Percentiles rank a stretch among this genome's conserved stretches.
These are phyloP conservation scores for Hyaloscypha hepaticicola DNA, from an alignment of 495 filamentous ascomycete species.

Conservation along the genomic window DNA sequence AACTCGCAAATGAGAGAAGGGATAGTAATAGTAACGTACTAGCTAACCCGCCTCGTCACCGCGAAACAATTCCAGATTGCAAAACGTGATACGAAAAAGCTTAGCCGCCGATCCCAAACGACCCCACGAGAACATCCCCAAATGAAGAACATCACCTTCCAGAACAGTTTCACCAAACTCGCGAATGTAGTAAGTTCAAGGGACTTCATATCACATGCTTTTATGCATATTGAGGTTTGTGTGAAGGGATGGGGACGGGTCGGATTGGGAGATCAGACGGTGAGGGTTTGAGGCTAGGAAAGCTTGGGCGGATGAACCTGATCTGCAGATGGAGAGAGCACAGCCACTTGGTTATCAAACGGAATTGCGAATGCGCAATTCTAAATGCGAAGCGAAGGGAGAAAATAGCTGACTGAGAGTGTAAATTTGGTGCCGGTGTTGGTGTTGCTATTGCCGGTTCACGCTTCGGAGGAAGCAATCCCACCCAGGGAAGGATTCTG, in stretches of 20 bases:
- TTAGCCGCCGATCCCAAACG: neutral
- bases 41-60: neutral
- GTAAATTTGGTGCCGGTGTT: too few relatives aligned
- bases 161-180: neutral
- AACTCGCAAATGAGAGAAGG: neutral
- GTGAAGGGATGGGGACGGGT: neutral
- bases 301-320: too few relatives aligned
- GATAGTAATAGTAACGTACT: too few relatives aligned
- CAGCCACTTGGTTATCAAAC: constrained; percentile 1
- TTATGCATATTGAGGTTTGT: neutral
- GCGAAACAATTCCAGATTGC: neutral
- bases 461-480: too few relatives aligned
- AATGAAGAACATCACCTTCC: neutral
- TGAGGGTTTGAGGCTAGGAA: constrained; percentile 1
- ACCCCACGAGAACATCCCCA: neutral
- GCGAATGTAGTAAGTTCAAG: neutral
- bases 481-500: too few relatives aligned
- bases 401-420: too few relatives aligned
- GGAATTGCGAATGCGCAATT: neutral
- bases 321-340: neutral
- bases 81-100: neutral
- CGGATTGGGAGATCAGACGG: neutral
- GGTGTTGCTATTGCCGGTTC: too few relatives aligned
- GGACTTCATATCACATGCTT: too few relatives aligned
- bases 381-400: too few relatives aligned